Percentiles rank a stretch among this genome's conserved stretches.
These are phyloP conservation scores for Fraxinus dipetala DNA, from an alignment of 305 asterid genomes.

Conservation along the genomic window DNA sequence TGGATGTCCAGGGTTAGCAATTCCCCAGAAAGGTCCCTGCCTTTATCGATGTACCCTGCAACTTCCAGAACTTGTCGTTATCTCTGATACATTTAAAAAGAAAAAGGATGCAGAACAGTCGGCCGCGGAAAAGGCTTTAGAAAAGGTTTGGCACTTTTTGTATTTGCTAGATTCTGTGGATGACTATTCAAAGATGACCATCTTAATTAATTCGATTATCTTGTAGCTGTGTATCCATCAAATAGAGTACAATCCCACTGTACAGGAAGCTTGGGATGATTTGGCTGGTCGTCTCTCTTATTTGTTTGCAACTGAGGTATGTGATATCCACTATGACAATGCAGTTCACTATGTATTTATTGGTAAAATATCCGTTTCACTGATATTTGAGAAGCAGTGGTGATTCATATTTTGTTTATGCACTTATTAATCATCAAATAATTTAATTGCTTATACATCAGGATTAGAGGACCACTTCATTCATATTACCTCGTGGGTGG, in stretches of 20 bases:
- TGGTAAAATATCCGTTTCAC: neutral
- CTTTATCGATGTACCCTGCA: slow-evolving; percentile 70
- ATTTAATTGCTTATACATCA: neutral
- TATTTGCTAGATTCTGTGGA: slow-evolving; percentile 13
- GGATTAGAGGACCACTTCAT: neutral
- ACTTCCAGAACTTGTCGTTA: slow-evolving; percentile 69
- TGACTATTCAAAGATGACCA: slow-evolving; percentile 3
- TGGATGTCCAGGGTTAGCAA: slow-evolving; percentile 73
- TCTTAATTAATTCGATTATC: slow-evolving; percentile 18
- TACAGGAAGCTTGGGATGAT: slow-evolving; percentile 73
- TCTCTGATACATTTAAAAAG: slow-evolving; percentile 58
- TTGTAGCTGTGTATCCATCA: slow-evolving; percentile 69
- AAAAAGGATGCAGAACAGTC: slow-evolving; percentile 95
- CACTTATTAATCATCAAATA: neutral
- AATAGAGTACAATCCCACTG: slow-evolving; percentile 59
- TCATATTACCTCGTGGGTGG: neutral
- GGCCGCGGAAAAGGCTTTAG: slow-evolving; percentile 84
- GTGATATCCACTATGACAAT: slow-evolving; percentile 1
- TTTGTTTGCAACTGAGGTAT: slow-evolving; percentile 77
- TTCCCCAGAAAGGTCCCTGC: slow-evolving; percentile 62
- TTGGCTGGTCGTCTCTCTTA: slow-evolving; percentile 59
- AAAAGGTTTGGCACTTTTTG: slow-evolving; percentile 46
- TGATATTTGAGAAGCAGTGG: neutral
- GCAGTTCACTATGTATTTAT: neutral
- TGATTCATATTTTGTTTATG: neutral